A percentile compares a stretch with the other conserved stretches of the same genome.
These are phyloP conservation scores for Fragilaria crotonensis DNA, from an alignment of 108 stramenopile genomes.

Conservation along the genomic window DNA sequence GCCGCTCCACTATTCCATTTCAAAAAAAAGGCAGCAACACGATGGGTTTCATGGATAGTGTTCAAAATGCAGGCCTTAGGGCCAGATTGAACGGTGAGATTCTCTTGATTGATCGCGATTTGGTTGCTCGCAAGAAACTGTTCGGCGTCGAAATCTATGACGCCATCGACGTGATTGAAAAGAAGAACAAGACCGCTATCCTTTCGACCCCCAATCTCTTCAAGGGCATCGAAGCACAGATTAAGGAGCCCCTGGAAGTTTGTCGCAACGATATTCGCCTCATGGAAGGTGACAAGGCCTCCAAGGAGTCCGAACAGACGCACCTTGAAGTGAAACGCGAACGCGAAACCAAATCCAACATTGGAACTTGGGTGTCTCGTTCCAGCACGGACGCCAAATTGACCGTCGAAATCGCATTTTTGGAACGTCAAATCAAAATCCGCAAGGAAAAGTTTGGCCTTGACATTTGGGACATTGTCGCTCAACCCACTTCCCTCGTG, in stretches of 20 bases:
- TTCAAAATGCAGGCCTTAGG: conserved; percentile 39
- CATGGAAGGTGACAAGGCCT: conserved; percentile 72
- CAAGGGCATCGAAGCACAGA: conserved; percentile 54
- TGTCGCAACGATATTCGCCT: conserved; percentile 51
- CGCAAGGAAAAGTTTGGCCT: conserved; percentile 75
- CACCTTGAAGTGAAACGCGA: conserved; percentile 45
- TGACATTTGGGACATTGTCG: conserved; percentile 46
- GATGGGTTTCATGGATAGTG: too few species aligned
- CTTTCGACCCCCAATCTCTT: conserved; percentile 60
- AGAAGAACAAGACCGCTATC: conserved; percentile 55
- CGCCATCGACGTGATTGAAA: too few species aligned
- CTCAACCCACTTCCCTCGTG: too few species aligned
- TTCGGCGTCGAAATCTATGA: conserved; percentile 83
- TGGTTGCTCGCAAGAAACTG: conserved; percentile 45
- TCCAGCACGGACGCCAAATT: conserved; percentile 62
- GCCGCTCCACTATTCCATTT: too few species aligned
- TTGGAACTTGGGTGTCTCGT: conserved; percentile 44
- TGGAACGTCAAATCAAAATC: conserved; percentile 47
- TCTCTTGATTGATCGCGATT: conserved; percentile 62
- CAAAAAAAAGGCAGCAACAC: too few species aligned
- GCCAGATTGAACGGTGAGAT: conserved; percentile 66
- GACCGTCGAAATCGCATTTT: conserved; percentile 55
- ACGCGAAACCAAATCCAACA: conserved; percentile 56
- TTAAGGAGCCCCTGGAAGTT: conserved; percentile 52
- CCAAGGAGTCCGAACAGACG: conserved; percentile 46